phyloP scores from a whole-genome alignment of 108 stramenopile genomes.

The Nitzschia sp. region DNA sequence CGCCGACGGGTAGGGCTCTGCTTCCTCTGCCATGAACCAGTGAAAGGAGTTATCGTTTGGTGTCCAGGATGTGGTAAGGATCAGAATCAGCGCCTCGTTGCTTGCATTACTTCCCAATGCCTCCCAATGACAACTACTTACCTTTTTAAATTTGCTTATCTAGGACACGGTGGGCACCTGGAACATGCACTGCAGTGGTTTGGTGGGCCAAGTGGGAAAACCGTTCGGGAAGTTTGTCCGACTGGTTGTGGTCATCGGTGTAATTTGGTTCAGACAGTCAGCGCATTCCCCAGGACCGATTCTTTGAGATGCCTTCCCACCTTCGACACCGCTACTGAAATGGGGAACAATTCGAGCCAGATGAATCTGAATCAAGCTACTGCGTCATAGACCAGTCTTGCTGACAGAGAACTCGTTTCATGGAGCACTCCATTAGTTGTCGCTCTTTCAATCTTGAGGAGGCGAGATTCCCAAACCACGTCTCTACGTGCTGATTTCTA shows the following conservation, averaged over 20 bases:
- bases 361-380: no score
- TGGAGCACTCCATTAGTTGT: no score
- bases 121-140: background rate
- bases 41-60: slow-evolving; percentile 83
- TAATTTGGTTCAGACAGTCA: slow-evolving; percentile 54
- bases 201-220: slow-evolving; percentile 44
- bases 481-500: no score
- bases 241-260: slow-evolving; percentile 88
- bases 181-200: slow-evolving; percentile 81
- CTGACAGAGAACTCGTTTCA: no score
- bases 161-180: slow-evolving; percentile 57
- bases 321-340: background rate
- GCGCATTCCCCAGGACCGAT: slow-evolving; percentile 43
- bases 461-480: no score
- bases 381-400: no score
- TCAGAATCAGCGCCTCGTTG: no score
- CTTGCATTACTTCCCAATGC: background rate
- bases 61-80: slow-evolving; percentile 85
- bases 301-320: slow-evolving; percentile 23
- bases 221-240: slow-evolving; percentile 67
- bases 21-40: slow-evolving; percentile 83
- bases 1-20: slow-evolving; percentile 73
- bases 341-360: no score
- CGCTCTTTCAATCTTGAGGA: no score
- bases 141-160: background rate